phyloP scores from a whole-genome alignment of 306 rosid genomes.

The Citrullus mucosospermus region DNA sequence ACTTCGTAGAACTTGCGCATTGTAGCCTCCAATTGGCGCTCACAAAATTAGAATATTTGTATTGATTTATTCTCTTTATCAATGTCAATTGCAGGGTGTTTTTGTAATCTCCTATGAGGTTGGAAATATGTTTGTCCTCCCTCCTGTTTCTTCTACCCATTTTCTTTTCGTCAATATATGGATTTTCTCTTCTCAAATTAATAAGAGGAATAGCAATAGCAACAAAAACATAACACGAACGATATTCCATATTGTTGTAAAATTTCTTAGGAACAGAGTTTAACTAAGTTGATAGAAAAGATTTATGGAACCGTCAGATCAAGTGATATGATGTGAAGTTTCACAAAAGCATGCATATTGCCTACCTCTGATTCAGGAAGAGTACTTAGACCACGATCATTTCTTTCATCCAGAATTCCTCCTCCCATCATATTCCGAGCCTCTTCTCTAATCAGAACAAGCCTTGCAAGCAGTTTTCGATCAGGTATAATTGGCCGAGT shows the following conservation, averaged over 20 bases:
- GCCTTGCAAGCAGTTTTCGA: conserved; percentile 85
- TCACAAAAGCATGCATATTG: background rate
- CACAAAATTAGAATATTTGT: background rate
- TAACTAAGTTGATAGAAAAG: background rate
- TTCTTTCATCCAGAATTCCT: conserved; percentile 82
- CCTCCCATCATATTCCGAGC: conserved; percentile 98
- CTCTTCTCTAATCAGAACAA: conserved; percentile 96
- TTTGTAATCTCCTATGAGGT: background rate
- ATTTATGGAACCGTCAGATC: background rate
- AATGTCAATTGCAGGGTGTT: background rate
- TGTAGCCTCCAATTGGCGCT: background rate
- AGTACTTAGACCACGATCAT: conserved; percentile 72
- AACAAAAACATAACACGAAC: background rate
- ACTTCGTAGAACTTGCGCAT: background rate
- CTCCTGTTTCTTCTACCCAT: background rate
- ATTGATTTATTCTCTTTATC: background rate
- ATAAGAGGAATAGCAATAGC: background rate
- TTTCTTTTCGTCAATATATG: background rate
- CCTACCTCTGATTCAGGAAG: conserved; percentile 91
- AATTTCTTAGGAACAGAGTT: background rate
- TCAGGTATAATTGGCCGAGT: conserved; percentile 81
- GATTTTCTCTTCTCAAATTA: background rate
- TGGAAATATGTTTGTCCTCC: background rate
- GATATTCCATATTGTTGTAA: background rate
- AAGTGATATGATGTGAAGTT: conserved; percentile 4